Base-by-base conservation (phyloP, 2,329 filamentous ascomycete species). In the Parastagonospora nodorum region DNA sequence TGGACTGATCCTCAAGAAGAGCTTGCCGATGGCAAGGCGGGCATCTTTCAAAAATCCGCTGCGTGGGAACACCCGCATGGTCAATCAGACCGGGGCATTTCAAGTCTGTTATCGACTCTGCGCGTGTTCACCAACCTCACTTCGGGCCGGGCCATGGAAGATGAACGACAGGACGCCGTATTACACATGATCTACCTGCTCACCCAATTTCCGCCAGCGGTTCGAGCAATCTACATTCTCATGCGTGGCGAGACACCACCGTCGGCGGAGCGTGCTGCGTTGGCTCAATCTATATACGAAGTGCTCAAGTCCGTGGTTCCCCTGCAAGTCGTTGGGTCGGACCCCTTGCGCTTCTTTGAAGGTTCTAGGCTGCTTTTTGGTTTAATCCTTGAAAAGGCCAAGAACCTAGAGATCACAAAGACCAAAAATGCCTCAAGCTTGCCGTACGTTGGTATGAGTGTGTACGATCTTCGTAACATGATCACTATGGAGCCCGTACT, bases 31-130 rank as follows among this genome's bases (percentile, higher is more conserved):
- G 67, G 65, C 19, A 65, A 54, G 37, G 55, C 58, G n/a, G 55
- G 48, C 8, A 66, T 72, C 12, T 72, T 63, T 48, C 49, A 60
- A 11, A 36, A 54, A n/a, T 54, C 51, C 15, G 27, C 51, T 8
- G 61, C 65, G 35, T 72, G 69, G 68, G 56, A 68, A 27, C 64
- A 61, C 28, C 46, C 58, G 4, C 36, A 63, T 5, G 51, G 49
- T 2, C 67, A 74, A 39, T 67, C 64, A 2, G 56, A 68, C 6
- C 69, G 72, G 29, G 72, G 69, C 16, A 60, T 67, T 4, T 67
- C 72, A 8, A 70, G 71, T 48, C 63, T 74, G 28, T 58, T 75
- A 2, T 72, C 72, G 8, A 66, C 69, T 3, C 51, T 74, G 19
- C 60, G 71, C 15, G 62, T 74, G 5, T 72, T 74, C 38, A 45